Base-by-base conservation (phyloP, 163 green algal species). In the Chlorella variabilis region DNA sequence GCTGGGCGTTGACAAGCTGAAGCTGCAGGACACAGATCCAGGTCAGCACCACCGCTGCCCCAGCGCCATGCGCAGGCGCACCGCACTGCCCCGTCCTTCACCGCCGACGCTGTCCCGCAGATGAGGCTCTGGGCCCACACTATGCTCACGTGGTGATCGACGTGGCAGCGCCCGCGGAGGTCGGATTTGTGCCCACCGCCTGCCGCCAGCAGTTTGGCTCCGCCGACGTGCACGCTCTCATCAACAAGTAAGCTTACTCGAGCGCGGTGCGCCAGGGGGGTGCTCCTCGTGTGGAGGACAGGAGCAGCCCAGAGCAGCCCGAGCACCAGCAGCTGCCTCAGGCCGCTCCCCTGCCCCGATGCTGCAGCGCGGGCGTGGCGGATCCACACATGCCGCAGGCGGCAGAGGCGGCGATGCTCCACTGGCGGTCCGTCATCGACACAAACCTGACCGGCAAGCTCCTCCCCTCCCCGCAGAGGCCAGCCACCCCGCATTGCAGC, bases 341-440 rank as follows among this genome's bases (percentile, higher is more conserved):
- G 54, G 18, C 54, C 54, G 39, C 29, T 7, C 33, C 63, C 11
- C 45, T 54, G 63, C 63, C 17, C 48, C 89, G 23, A 69, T 67
- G 27, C 59, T 89, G 7, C 75, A 91, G 89, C 58, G 87, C 87
- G 11, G 87, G 80, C 49, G 82, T 91, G 3, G 62, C 83, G 2
- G 66, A 85, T 68, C 78, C 86, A 1, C 73, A 76, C 25, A 48
- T 87, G 61, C 49, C 70, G 0, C 20, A 29, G 3, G 31, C 25
- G 6, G 25, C 58, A 21, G 84, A 82, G 54, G 31, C 77, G 0
- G 48, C 58, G 27, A 75, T 75, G 51, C 21, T 69, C 6, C 65
- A 65, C 25, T 92, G 84, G 84, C 65, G 75, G 1, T 18, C 23
- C 17, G 86, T 89, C 41, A 89, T 92, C 13, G 68, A 80, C 69